These are phyloP conservation scores for Echinochloa phyllopogon DNA, from an alignment of 176 grass and related monocot genomes.

Conservation along the genomic window DNA sequence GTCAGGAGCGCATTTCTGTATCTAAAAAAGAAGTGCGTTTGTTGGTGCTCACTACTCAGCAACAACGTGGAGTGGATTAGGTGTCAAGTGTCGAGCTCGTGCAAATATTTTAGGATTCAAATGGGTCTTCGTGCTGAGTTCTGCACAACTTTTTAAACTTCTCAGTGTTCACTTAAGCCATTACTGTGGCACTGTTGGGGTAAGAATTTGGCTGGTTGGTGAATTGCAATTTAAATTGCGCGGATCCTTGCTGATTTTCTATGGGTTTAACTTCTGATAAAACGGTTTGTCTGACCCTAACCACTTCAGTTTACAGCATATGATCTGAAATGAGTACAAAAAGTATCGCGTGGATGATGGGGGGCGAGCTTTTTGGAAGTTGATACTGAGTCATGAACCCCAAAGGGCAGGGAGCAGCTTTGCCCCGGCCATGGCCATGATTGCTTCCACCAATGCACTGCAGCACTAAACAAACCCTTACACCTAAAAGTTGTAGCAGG, in stretches of 20 bases:
- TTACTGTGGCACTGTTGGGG: not conserved
- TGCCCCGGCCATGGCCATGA: too few relatives aligned
- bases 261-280: not conserved
- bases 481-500: not conserved
- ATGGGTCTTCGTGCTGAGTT: not conserved
- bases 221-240: not conserved
- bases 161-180: not conserved
- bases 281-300: not conserved
- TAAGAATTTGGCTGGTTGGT: not conserved
- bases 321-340: not conserved
- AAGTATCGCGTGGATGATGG: not conserved
- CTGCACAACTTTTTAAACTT: not conserved
- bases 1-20: not conserved
- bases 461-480: not conserved
- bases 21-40: not conserved
- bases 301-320: not conserved
- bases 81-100: conserved; percentile 33
- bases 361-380: too few relatives aligned
- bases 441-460: too few relatives aligned
- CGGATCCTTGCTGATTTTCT: not conserved
- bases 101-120: not conserved
- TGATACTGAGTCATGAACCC: too few relatives aligned
- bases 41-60: not conserved
- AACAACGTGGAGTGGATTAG: not conserved
- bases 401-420: too few relatives aligned